A percentile compares a stretch with the other conserved stretches of the same genome.
Evolutionary conservation across 306 rosid species (phyloP).

Genomic region (Pyrus communis): DNA sequence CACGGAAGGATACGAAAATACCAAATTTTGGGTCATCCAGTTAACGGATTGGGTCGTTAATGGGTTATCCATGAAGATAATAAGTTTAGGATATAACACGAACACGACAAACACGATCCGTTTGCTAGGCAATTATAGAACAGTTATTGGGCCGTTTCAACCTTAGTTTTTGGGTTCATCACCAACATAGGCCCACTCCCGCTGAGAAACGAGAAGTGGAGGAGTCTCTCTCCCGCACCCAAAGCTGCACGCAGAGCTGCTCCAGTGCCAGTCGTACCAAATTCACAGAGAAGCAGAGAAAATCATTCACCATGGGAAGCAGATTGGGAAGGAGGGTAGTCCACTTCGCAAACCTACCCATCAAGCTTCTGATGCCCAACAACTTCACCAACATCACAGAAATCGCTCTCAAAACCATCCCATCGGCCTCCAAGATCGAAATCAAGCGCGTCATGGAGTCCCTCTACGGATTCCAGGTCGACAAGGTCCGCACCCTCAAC

Average conservation of each 20-base stretch:
- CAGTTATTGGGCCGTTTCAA: background rate
- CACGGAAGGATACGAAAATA: too few species aligned
- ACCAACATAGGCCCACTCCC: background rate
- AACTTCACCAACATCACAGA: constrained; percentile 45
- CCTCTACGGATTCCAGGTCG: constrained; percentile 64
- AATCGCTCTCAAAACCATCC: constrained; percentile 71
- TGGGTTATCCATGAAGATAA: too few species aligned
- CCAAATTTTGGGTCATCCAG: too few species aligned
- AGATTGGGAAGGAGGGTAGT: constrained; percentile 54
- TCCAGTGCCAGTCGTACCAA: background rate
- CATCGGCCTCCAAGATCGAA: constrained; percentile 76
- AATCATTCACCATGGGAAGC: constrained; percentile 38
- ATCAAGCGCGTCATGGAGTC: constrained; percentile 63
- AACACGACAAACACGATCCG: too few species aligned
- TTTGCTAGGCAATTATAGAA: too few species aligned
- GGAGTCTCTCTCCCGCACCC: background rate
- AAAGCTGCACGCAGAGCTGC: too few species aligned
- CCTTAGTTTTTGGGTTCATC: background rate
- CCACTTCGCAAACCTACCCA: constrained; percentile 51
- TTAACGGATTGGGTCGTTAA: too few species aligned
- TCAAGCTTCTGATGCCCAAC: constrained; percentile 60
- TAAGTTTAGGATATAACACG: too few species aligned
- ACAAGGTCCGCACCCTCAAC: constrained; percentile 71
- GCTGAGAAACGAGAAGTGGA: background rate
- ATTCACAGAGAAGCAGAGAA: background rate